These are phyloP conservation scores for Nelumbo lutea DNA, from an alignment of 164 flowering plant genomes.

Conservation along the genomic window DNA sequence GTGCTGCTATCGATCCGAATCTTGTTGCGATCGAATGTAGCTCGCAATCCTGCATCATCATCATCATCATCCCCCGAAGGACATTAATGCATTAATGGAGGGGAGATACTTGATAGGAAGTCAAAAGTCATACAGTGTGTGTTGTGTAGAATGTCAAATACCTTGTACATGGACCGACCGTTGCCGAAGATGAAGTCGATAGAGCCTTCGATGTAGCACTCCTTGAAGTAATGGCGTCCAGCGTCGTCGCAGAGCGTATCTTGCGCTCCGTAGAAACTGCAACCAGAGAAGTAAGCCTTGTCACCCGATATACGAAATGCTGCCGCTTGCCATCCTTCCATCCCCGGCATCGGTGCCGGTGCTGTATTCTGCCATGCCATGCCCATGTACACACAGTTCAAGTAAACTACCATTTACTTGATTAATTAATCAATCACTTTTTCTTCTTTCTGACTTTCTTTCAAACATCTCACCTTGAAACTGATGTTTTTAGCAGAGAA, in stretches of 20 bases:
- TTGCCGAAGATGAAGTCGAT: slow-evolving; percentile 98
- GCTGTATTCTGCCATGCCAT: slow-evolving; percentile 63
- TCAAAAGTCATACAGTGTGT: no score
- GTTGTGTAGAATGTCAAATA: slow-evolving; percentile 11
- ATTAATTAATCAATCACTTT: no score
- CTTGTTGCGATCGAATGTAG: slow-evolving; percentile 83
- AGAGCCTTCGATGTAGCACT: slow-evolving; percentile 91
- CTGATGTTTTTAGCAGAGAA: slow-evolving; percentile 92
- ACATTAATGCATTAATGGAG: no score
- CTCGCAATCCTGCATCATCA: slow-evolving; percentile 57
- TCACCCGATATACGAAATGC: slow-evolving; percentile 93
- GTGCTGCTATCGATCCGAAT: slow-evolving; percentile 94
- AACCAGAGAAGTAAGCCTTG: slow-evolving; percentile 81
- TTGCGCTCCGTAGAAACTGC: slow-evolving; percentile 90
- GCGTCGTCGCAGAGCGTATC: slow-evolving; percentile 93
- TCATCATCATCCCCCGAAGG: not conserved
- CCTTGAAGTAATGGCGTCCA: slow-evolving; percentile 94
- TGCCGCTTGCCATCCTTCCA: slow-evolving; percentile 94
- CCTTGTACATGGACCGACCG: slow-evolving; percentile 93
- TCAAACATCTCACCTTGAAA: slow-evolving; percentile 60
- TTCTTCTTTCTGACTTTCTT: no score
- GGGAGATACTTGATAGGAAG: no score
- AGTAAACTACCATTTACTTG: no score
- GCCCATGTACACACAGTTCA: no score
- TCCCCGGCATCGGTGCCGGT: slow-evolving; percentile 92